A percentile compares a stretch with the other conserved stretches of the same genome.
Evolutionary conservation across 495 filamentous ascomycete species (phyloP).

Genomic region (Penicillium tannophilum): DNA sequence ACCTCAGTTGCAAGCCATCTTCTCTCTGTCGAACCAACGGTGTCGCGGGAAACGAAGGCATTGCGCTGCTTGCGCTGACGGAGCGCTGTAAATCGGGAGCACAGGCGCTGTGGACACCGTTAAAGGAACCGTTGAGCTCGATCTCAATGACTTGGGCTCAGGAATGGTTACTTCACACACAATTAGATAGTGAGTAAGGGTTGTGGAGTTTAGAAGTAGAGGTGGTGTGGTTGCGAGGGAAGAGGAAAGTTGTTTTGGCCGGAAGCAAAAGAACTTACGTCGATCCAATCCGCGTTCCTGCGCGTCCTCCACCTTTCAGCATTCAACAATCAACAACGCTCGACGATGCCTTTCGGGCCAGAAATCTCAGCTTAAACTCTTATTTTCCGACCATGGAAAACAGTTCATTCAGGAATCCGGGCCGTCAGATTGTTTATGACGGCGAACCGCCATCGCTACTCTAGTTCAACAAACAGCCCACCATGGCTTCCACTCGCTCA

Average conservation of each 20-base stretch:
- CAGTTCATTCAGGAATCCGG: slow-evolving; percentile 12
- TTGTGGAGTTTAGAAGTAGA: slow-evolving; percentile 6
- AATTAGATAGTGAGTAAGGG: neutral
- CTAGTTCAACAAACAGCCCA: slow-evolving; percentile 30
- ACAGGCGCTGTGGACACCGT: slow-evolving; percentile 29
- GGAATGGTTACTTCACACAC: neutral
- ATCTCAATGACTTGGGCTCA: slow-evolving; percentile 6
- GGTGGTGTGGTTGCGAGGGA: slow-evolving; percentile 20
- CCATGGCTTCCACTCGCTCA: slow-evolving; percentile 85
- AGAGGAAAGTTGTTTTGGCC: slow-evolving; percentile 33
- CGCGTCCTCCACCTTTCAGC: slow-evolving; percentile 26
- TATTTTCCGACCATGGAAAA: slow-evolving; percentile 12
- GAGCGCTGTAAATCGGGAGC: slow-evolving; percentile 17
- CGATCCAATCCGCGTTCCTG: slow-evolving; percentile 33
- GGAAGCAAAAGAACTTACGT: slow-evolving; percentile 20
- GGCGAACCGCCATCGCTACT: slow-evolving; percentile 23
- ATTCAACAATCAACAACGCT: slow-evolving; percentile 14
- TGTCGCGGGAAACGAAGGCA: slow-evolving; percentile 43
- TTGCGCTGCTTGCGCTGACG: slow-evolving; percentile 23
- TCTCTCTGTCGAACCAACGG: slow-evolving; percentile 44
- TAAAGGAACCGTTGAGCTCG: slow-evolving; percentile 6
- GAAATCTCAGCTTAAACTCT: neutral
- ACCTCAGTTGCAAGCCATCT: slow-evolving; percentile 59
- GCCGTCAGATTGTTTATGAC: slow-evolving; percentile 25
- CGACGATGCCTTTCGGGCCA: slow-evolving; percentile 8